These are phyloP conservation scores for Leccinellum rugosiceps DNA, from an alignment of 768 basidiomycete genomes.

Conservation along the genomic window DNA sequence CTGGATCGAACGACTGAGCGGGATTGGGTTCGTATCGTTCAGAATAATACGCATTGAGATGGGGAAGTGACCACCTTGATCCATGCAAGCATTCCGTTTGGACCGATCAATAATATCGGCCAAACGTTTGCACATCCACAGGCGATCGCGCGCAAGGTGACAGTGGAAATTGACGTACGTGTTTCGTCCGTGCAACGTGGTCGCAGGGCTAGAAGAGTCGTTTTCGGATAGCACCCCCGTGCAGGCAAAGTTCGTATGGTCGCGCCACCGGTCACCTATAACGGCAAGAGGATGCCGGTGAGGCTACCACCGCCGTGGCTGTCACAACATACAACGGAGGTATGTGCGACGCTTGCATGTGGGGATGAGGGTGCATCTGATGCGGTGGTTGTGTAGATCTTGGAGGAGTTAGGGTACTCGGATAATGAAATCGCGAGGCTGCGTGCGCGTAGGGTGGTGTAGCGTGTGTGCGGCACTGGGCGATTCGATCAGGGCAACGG, in stretches of 20 bases:
- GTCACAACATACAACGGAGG: slow-evolving; percentile 81
- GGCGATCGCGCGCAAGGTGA: slow-evolving; percentile 71
- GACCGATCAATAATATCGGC: slow-evolving; percentile 88
- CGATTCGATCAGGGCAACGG: neutral
- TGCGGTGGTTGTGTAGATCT: slow-evolving; percentile 28
- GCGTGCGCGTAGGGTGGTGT: slow-evolving; percentile 41
- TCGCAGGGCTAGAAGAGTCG: slow-evolving; percentile 11
- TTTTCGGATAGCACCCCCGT: slow-evolving; percentile 56
- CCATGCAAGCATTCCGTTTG: slow-evolving; percentile 65
- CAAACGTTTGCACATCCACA: slow-evolving; percentile 90
- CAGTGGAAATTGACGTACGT: slow-evolving; percentile 75
- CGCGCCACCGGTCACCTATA: slow-evolving; percentile 77
- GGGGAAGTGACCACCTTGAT: slow-evolving; percentile 6
- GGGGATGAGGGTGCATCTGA: neutral
- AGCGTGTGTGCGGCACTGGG: slow-evolving; percentile 17
- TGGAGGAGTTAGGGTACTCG: slow-evolving; percentile 43
- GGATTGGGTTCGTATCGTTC: slow-evolving; percentile 61
- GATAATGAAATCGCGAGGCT: slow-evolving; percentile 40
- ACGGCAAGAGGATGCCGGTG: slow-evolving; percentile 74
- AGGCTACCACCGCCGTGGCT: slow-evolving; percentile 81
- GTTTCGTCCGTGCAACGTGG: slow-evolving; percentile 31
- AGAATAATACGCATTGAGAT: slow-evolving; percentile 4
- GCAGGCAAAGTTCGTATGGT: slow-evolving; percentile 77
- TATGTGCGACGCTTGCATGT: slow-evolving; percentile 26
- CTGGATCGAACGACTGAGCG: slow-evolving; percentile 76